Evolutionary conservation across 768 basidiomycete genomes (phyloP).

Genomic region (Pleurotus giganteus): DNA sequence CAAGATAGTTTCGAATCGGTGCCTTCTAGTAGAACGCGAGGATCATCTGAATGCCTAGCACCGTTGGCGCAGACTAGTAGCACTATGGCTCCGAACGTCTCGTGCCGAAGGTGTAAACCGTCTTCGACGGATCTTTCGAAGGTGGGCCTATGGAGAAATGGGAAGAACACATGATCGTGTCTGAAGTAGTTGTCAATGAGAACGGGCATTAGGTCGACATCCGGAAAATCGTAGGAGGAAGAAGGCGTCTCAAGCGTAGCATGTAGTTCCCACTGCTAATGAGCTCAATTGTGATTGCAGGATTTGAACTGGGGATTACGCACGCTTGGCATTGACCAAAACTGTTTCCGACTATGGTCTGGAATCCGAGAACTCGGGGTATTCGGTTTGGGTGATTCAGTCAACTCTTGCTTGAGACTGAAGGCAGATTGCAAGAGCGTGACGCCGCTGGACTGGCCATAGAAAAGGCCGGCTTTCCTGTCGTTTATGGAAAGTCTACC

Average conservation of each 20-base stretch:
- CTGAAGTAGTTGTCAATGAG: conserved; percentile 71
- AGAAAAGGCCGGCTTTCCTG: conserved; percentile 37
- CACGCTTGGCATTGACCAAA: conserved; percentile 49
- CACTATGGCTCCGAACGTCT: conserved; percentile 44
- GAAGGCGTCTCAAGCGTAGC: conserved; percentile 18
- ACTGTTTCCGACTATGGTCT: conserved; percentile 38
- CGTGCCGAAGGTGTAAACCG: conserved; percentile 48
- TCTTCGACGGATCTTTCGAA: conserved; percentile 54
- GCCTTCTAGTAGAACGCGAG: conserved; percentile 49
- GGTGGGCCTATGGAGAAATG: conserved; percentile 71
- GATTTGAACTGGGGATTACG: conserved; percentile 15
- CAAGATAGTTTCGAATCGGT: conserved; percentile 35
- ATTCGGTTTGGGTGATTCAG: conserved; percentile 27
- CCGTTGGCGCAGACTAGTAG: conserved; percentile 37
- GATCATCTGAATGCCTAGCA: conserved; percentile 51
- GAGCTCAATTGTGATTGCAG: no score
- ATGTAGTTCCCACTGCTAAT: conserved; percentile 29
- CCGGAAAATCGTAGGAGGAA: conserved; percentile 44
- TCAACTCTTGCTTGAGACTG: conserved; percentile 54
- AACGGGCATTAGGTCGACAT: conserved; percentile 45
- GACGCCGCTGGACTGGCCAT: conserved; percentile 50
- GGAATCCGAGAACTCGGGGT: conserved; percentile 20
- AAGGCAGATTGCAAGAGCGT: conserved; percentile 53
- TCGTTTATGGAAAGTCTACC: conserved; percentile 36
- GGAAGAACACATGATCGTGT: conserved; percentile 50